phyloP scores from a whole-genome alignment of 768 basidiomycete species.

The Kwoniella pini region DNA sequence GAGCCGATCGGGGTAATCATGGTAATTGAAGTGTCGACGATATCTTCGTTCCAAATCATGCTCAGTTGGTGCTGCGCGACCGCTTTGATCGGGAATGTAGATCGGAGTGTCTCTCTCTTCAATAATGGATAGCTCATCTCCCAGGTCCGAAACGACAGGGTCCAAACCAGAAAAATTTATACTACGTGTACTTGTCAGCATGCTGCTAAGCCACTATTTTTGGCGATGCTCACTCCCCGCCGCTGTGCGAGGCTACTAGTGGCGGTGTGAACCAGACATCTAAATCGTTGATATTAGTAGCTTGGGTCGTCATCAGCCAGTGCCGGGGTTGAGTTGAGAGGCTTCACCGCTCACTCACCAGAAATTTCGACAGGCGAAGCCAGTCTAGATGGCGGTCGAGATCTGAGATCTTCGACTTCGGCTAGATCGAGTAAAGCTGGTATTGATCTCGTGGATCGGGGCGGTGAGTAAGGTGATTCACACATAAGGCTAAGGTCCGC shows the following conservation, averaged over 20 bases:
- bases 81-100: slow-evolving; percentile 1
- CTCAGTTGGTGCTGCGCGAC: not conserved
- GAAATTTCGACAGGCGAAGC: not conserved
- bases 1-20: slow-evolving; percentile 2
- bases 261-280: not conserved
- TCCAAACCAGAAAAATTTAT: not conserved
- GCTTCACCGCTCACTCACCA: not conserved
- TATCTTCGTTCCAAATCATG: slow-evolving; percentile 1
- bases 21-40: slow-evolving; percentile 6
- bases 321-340: too few relatives aligned
- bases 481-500: slow-evolving; percentile 21
- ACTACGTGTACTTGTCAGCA: too few relatives aligned
- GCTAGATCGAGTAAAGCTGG: not conserved
- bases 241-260: too few relatives aligned
- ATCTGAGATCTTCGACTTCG: not conserved
- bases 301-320: not conserved
- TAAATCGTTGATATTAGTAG: not conserved
- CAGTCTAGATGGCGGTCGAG: not conserved
- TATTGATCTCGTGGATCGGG: not conserved
- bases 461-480: not conserved
- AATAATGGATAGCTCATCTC: not conserved
- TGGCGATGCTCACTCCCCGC: not conserved
- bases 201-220: too few relatives aligned
- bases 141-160: not conserved
- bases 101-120: not conserved